phyloP scores from a whole-genome alignment of 2,329 filamentous ascomycete genomes.

The Aspergillus quadricinctus region DNA sequence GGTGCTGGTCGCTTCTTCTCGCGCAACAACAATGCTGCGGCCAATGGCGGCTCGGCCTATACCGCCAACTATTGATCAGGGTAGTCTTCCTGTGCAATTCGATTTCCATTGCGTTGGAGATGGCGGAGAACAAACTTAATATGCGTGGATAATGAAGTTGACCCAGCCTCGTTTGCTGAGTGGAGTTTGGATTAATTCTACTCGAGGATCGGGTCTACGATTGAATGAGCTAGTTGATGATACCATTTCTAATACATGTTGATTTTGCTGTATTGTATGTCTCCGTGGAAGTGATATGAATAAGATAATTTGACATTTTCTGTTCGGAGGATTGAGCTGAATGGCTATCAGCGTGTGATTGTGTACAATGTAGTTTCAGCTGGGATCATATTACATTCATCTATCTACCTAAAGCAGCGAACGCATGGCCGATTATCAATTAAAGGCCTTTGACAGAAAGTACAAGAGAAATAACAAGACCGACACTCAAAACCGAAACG shows the following conservation, averaged over 20 bases:
- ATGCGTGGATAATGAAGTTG: background rate
- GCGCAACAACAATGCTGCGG: slow-evolving; percentile 17
- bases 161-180: background rate
- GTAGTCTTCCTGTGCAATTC: background rate
- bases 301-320: too few species aligned
- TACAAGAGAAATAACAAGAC: background rate
- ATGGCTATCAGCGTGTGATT: too few species aligned
- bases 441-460: background rate
- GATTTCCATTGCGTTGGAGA: background rate
- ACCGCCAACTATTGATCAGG: slow-evolving; percentile 24
- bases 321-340: too few species aligned
- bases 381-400: background rate
- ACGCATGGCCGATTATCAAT: background rate
- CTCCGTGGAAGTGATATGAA: background rate
- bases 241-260: background rate
- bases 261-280: slow-evolving; percentile 1
- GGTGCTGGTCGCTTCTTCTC: slow-evolving; percentile 19
- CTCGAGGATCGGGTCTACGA: background rate
- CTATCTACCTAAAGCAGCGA: background rate
- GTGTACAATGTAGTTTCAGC: background rate
- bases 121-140: background rate
- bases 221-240: slow-evolving; percentile 3
- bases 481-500: background rate
- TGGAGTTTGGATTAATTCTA: background rate
- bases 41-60: slow-evolving; percentile 24